Evolutionary conservation across 768 basidiomycete species (phyloP).

Genomic region (Cyclocybe aegerita): DNA sequence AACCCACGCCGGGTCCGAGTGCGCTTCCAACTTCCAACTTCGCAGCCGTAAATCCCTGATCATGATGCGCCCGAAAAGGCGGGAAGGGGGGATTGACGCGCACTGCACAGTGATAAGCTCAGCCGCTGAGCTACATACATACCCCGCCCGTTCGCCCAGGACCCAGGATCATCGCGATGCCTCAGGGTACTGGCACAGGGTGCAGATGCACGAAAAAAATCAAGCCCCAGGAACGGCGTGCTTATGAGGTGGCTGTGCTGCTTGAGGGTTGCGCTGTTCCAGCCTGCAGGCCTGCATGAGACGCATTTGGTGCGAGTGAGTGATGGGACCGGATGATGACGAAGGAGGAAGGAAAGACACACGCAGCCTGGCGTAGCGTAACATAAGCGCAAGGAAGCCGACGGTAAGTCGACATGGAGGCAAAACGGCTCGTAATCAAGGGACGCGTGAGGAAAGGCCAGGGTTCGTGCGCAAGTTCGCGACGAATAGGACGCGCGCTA

Average conservation of each 20-base stretch:
- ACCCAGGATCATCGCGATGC: slow-evolving; percentile 9
- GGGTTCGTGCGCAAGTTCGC: slow-evolving; percentile 3
- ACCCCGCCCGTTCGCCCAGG: slow-evolving; percentile 1
- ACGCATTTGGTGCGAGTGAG: no score
- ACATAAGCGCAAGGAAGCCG: slow-evolving; percentile 14
- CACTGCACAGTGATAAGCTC: no score
- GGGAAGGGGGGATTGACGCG: no score
- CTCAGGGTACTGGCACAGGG: slow-evolving; percentile 7
- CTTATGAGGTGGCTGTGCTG: slow-evolving; percentile 17
- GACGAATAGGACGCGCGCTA: no score
- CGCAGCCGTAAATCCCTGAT: no score
- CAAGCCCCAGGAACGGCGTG: slow-evolving; percentile 11
- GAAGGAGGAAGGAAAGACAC: background rate
- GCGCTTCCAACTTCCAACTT: no score
- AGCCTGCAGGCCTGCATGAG: slow-evolving; percentile 1
- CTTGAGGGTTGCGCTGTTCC: slow-evolving; percentile 13
- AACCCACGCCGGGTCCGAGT: no score
- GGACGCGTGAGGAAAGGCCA: background rate
- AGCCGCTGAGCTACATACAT: background rate
- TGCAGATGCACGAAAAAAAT: background rate
- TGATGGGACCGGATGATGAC: background rate
- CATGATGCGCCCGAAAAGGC: no score
- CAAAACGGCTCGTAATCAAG: background rate
- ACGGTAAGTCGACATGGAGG: slow-evolving; percentile 10
- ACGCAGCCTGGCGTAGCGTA: background rate